Evolutionary conservation across 192 early-diverging fungal genomes (phyloP), one percentile per base, ranked within the genome.

Genomic region (Linnemannia zychae): DNA sequence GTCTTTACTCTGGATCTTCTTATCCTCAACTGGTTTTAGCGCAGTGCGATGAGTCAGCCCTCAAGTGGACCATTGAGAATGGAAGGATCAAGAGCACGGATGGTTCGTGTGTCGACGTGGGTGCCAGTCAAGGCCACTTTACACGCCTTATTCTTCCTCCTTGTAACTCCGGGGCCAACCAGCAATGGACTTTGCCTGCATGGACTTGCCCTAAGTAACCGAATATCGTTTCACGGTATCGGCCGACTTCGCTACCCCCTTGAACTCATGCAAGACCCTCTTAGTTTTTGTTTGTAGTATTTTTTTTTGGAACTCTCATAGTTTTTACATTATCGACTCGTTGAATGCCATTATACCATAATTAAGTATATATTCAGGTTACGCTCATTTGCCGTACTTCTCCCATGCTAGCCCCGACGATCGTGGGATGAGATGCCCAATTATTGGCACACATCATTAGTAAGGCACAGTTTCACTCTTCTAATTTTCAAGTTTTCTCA

Each of bases 111-210:
- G 52, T 57, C 52, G 52, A 57, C 52, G n/a, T 57, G n/a, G 52
- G 52, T 57, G n/a, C 52, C 52, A 57, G 52, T n/a, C 52, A 57
- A 57, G 52, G 24, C 52, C 52, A 57, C n/a, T 57, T 57, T 57
- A 57, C 52, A 57, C 52, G 52, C 52, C 52, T 57, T 57, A 57
- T 57, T 57, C 52, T 57, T 57, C 52, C 52, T 57, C 52, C 52
- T 28, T 57, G 52, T 57, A 57, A 57, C 52, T 57, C 52, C 52
- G 52, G 52, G n/a, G 52, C 52, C 7, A 57, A 57, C 24, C 52
- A 57, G 52, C 52, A 57, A 57, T 57, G 52, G 52, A 57, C 52
- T n/a, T n/a, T 57, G n/a, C 52, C 52, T 57, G 52, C 22, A 57
- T 57, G 52, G 52, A 57, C 52, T 57, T 57, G 52, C 52, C 52